Percentiles rank a stretch among this genome's conserved stretches.
Evolutionary conservation across 805 yeast genomes (phyloP).

Genomic region (Yarrowia sp.): DNA sequence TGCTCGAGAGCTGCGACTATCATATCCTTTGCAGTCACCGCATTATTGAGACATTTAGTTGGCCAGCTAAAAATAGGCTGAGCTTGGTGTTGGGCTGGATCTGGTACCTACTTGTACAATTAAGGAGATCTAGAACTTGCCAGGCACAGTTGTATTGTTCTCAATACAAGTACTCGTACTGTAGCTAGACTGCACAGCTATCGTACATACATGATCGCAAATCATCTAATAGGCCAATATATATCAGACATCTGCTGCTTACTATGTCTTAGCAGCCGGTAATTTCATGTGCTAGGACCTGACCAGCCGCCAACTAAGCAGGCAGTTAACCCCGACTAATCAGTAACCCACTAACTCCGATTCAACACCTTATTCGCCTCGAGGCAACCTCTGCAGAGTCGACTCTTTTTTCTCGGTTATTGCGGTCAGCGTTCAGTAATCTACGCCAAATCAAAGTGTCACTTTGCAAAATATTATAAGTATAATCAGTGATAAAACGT

Average conservation of each 20-base stretch:
- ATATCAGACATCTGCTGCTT: too few species aligned
- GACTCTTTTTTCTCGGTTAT: not conserved
- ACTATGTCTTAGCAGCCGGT: too few species aligned
- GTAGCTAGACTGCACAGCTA: too few species aligned
- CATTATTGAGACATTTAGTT: not conserved
- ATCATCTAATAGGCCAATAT: too few species aligned
- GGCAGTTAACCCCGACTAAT: not conserved
- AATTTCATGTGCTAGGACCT: too few species aligned
- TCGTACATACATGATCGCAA: too few species aligned
- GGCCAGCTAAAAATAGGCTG: constrained; percentile 1
- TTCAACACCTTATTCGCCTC: too few species aligned
- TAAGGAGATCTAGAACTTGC: too few species aligned
- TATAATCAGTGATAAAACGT: constrained; percentile 1
- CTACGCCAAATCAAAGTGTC: constrained; percentile 4
- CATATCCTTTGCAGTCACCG: not conserved
- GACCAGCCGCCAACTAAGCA: too few species aligned
- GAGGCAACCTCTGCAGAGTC: too few species aligned
- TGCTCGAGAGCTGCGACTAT: constrained; percentile 5
- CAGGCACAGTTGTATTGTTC: too few species aligned
- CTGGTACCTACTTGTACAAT: not conserved
- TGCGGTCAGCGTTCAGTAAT: not conserved
- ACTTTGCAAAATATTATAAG: not conserved
- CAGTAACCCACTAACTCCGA: not conserved
- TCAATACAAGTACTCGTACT: too few species aligned
- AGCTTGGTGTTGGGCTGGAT: not conserved